A percentile compares a stretch with the other conserved stretches of the same genome.
Conservation (phyloP, 2,329 filamentous ascomycete species). For the Hyphodiscus sp. region DNA sequence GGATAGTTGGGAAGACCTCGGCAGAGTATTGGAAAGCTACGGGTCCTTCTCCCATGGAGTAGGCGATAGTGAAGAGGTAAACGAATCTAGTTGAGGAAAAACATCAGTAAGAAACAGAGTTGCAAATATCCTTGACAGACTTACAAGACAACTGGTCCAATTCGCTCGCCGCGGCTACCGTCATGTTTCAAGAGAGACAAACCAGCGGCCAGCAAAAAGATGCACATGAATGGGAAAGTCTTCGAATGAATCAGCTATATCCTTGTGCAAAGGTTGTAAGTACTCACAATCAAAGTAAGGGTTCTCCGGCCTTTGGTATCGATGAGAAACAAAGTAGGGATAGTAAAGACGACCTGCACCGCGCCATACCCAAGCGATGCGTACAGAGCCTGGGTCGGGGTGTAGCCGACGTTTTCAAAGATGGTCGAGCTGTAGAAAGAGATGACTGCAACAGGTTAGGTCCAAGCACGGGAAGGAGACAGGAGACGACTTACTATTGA, state of each 20-base stretch:
- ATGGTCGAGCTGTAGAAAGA: slow-evolving; percentile 66
- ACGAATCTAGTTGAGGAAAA: slow-evolving; percentile 46
- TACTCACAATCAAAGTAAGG: slow-evolving; percentile 38
- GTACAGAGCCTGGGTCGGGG: slow-evolving; percentile 47
- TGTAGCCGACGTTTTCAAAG: slow-evolving; percentile 50
- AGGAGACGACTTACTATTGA: slow-evolving; percentile 36
- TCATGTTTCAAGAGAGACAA: slow-evolving; percentile 32
- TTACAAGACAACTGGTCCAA: slow-evolving; percentile 52
- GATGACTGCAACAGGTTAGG: slow-evolving; percentile 38
- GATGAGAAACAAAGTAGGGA: slow-evolving; percentile 51
- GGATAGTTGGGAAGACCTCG: slow-evolving; percentile 55
- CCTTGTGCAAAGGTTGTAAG: too few species aligned
- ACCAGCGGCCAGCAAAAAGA: slow-evolving; percentile 25
- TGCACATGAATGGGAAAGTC: too few species aligned
- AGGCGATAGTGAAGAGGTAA: slow-evolving; percentile 57
- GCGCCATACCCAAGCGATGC: slow-evolving; percentile 59
- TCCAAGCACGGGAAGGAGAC: too few species aligned
- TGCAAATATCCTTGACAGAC: slow-evolving; percentile 33
- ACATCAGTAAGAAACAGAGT: too few species aligned
- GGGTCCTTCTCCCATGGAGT: slow-evolving; percentile 54
- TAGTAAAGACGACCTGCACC: slow-evolving; percentile 55
- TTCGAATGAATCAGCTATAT: too few species aligned
- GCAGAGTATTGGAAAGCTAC: slow-evolving; percentile 56
- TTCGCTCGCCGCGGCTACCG: slow-evolving; percentile 45
- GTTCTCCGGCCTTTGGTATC: slow-evolving; percentile 56